A percentile compares a stretch with the other conserved stretches of the same genome.
These are phyloP conservation scores for Lactarius psammicola DNA, from an alignment of 768 basidiomycete genomes.

Conservation along the genomic window DNA sequence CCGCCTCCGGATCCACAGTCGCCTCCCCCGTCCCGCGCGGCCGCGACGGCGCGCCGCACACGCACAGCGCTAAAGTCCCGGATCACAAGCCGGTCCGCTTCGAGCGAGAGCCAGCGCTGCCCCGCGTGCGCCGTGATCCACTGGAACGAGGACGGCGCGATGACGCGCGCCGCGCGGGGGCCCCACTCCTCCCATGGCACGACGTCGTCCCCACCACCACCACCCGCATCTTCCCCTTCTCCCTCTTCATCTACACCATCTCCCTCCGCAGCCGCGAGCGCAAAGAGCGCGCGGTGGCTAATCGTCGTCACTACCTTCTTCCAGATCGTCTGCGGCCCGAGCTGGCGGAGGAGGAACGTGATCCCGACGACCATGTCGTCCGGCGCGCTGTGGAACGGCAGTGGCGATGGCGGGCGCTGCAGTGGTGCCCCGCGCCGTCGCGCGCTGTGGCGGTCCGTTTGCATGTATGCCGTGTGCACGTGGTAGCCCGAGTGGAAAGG, in stretches of 20 bases:
- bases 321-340: neutral
- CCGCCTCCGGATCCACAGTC: neutral
- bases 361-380: constrained; percentile 23
- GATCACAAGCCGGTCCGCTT: constrained; percentile 4
- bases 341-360: constrained; percentile 21
- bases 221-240: neutral
- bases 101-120: constrained; percentile 23
- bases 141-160: constrained; percentile 13
- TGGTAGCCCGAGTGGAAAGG: constrained; percentile 1
- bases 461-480: constrained; percentile 24
- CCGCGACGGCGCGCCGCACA: constrained; percentile 1
- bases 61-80: constrained; percentile 21
- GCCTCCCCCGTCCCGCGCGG: neutral
- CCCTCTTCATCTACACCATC: neutral
- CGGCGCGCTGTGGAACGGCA: constrained; percentile 23
- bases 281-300: constrained; percentile 13
- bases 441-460: constrained; percentile 14
- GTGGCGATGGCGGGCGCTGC: neutral
- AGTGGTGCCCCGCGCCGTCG: too few relatives aligned
- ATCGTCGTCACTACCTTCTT: constrained; percentile 20
- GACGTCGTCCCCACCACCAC: neutral
- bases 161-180: constrained; percentile 9
- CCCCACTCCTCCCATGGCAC: constrained; percentile 21
- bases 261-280: neutral
- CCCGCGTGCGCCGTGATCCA: constrained; percentile 25